phyloP scores from a whole-genome alignment of 2,329 filamentous ascomycete genomes.

The Orbilia blumenaviensis region DNA sequence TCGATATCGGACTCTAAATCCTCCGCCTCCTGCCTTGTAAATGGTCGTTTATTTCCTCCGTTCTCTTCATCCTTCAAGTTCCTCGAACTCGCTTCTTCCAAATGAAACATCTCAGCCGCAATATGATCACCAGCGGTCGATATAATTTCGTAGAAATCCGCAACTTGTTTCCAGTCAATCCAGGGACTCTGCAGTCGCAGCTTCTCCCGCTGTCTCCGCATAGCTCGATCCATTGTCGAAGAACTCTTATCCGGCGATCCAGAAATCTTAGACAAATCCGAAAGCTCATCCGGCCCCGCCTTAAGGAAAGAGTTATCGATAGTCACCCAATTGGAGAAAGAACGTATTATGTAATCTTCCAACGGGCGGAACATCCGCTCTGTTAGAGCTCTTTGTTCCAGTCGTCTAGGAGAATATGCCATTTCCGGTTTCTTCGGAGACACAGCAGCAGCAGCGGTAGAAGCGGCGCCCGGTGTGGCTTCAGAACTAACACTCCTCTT shows the following conservation, averaged over 20 bases:
- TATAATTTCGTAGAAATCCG: slow-evolving; percentile 77
- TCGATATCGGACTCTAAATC: slow-evolving; percentile 62
- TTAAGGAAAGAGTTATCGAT: slow-evolving; percentile 74
- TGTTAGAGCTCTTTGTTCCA: slow-evolving; percentile 60
- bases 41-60: slow-evolving; percentile 64
- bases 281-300: slow-evolving; percentile 36
- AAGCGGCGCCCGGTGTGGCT: background rate
- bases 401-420: slow-evolving; percentile 65
- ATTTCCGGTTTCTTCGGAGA: slow-evolving; percentile 31
- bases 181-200: slow-evolving; percentile 60
- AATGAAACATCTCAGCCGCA: slow-evolving; percentile 33
- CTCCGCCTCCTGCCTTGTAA: slow-evolving; percentile 46
- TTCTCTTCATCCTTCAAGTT: slow-evolving; percentile 70
- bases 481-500: slow-evolving; percentile 51
- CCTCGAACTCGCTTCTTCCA: slow-evolving; percentile 16
- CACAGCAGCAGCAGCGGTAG: too few species aligned
- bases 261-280: slow-evolving; percentile 56
- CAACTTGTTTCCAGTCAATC: slow-evolving; percentile 77
- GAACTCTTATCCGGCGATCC: slow-evolving; percentile 56
- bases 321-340: slow-evolving; percentile 74
- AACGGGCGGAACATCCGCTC: slow-evolving; percentile 70
- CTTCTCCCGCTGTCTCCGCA: slow-evolving; percentile 57
- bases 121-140: slow-evolving; percentile 67
- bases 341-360: slow-evolving; percentile 78
- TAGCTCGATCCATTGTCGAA: slow-evolving; percentile 47